Percentiles rank a stretch among this genome's conserved stretches.
Evolutionary conservation across 768 basidiomycete species (phyloP).

Genomic region (Boletus sensibilis): DNA sequence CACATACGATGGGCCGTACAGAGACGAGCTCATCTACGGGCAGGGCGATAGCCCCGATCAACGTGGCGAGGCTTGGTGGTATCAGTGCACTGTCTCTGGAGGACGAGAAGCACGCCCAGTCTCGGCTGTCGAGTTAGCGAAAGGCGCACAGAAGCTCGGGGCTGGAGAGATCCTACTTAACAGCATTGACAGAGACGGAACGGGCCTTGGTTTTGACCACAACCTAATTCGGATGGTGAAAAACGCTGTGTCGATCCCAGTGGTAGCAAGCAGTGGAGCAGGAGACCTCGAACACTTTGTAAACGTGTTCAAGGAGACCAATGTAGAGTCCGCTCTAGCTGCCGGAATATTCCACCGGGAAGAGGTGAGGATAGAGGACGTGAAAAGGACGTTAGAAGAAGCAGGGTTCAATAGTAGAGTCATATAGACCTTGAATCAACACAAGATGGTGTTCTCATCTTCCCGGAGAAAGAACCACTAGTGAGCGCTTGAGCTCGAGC

Average conservation of each 20-base stretch:
- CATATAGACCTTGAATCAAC: conserved; percentile 5
- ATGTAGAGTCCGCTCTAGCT: conserved; percentile 88
- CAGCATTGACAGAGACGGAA: conserved; percentile 95
- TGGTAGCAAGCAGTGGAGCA: conserved; percentile 94
- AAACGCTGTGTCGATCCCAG: conserved; percentile 77
- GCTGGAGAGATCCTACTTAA: conserved; percentile 96
- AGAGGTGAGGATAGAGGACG: conserved; percentile 80
- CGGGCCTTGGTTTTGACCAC: conserved; percentile 87
- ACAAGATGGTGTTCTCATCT: neutral
- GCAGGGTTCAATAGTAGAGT: conserved; percentile 51
- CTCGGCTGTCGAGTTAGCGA: conserved; percentile 88
- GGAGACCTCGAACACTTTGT: conserved; percentile 80
- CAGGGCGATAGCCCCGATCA: conserved; percentile 49
- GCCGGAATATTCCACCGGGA: conserved; percentile 96
- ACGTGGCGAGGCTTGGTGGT: conserved; percentile 90
- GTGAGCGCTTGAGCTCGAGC: neutral
- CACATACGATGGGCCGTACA: conserved; percentile 67
- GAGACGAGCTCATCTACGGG: conserved; percentile 55
- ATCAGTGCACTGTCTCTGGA: conserved; percentile 95
- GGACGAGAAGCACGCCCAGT: conserved; percentile 81
- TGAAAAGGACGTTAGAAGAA: conserved; percentile 59
- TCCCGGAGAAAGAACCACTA: too few species aligned
- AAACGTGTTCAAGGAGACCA: conserved; percentile 78
- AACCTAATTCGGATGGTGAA: conserved; percentile 79
- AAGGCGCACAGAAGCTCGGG: conserved; percentile 86